Base-by-base conservation (phyloP, 1,284 basidiomycete species). In the Cryptococcus sp. region DNA sequence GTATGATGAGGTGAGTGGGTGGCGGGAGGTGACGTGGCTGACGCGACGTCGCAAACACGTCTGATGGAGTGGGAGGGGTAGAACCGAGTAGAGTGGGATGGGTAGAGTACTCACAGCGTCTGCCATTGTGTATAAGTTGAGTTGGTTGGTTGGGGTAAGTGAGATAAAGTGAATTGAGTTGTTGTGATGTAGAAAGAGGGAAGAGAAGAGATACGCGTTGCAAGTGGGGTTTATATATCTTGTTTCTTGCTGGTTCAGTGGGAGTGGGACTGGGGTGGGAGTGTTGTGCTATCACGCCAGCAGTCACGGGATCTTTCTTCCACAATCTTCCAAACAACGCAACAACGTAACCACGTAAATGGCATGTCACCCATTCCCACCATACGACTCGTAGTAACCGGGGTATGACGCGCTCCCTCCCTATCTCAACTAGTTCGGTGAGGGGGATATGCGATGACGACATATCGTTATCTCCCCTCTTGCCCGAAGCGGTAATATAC, bases 91-190 rank as follows among this genome's bases (percentile, higher is more conserved):
- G 42, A 6, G 42, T 45, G n/a, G 42, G 42, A 20, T 15, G 42
- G n/a, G n/a, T 19, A n/a, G 3, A 45, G 7, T 17, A 67, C 68
- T 49, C 46, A 67, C 65, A 46, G 52, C 50, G 61, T 67, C 62
- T 57, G 64, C 55, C 64, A 66, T 68, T 66, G 65, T 66, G 56
- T 22, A 54, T 50, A 59, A 42, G 46, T 64, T 57, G 46, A 57
- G 50, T 56, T 54, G 35, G 50, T 50, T 54, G 57, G 35, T 3
- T 44, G 35, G 50, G 31, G 50, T 31, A 41, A 19, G 25, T n/a
- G 35, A 42, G 52, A 44, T 48, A 23, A 46, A 22, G 51, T 17
- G 19, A 47, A 13, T 41, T 23, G 23, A 25, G 54, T 45, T 46
- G 42, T 59, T 45, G 50, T 51, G 55, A 47, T 39, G 44, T 41